These are phyloP conservation scores for Coriaria nepalensis DNA, from an alignment of 306 rosid genomes.

Conservation along the genomic window DNA sequence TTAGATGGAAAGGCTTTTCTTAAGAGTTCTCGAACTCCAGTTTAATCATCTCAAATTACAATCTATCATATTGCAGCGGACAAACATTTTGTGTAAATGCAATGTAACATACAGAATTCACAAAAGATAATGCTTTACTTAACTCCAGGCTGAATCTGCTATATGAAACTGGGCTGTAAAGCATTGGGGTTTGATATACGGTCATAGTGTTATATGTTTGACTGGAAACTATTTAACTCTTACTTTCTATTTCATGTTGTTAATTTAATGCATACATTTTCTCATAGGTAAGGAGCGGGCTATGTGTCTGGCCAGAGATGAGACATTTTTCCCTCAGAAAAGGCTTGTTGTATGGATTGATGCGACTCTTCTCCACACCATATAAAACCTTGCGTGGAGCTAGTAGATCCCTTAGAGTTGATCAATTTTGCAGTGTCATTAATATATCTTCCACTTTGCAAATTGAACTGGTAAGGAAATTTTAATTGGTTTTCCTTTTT, in stretches of 20 bases:
- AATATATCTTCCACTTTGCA: conserved; percentile 65
- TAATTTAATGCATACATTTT: conserved; percentile 11
- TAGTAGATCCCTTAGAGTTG: conserved; percentile 67
- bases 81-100: too few species aligned
- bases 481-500: too few species aligned
- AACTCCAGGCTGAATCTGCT: too few species aligned
- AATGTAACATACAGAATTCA: too few species aligned
- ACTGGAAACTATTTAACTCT: neutral
- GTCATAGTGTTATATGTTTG: too few species aligned
- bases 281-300: conserved; percentile 49
- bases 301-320: conserved; percentile 63
- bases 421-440: conserved; percentile 87
- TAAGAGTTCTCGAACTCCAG: too few species aligned
- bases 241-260: conserved; percentile 4
- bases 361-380: conserved; percentile 60
- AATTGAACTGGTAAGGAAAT: conserved; percentile 71
- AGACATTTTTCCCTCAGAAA: conserved; percentile 65
- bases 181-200: too few species aligned
- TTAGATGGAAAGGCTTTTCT: too few species aligned
- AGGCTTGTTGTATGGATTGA: conserved; percentile 68
- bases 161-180: too few species aligned
- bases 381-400: conserved; percentile 82
- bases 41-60: too few species aligned
- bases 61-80: too few species aligned
- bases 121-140: too few species aligned